Base-by-base conservation (phyloP, 495 filamentous ascomycete genomes). In the Lindgomyces ingoldianus region DNA sequence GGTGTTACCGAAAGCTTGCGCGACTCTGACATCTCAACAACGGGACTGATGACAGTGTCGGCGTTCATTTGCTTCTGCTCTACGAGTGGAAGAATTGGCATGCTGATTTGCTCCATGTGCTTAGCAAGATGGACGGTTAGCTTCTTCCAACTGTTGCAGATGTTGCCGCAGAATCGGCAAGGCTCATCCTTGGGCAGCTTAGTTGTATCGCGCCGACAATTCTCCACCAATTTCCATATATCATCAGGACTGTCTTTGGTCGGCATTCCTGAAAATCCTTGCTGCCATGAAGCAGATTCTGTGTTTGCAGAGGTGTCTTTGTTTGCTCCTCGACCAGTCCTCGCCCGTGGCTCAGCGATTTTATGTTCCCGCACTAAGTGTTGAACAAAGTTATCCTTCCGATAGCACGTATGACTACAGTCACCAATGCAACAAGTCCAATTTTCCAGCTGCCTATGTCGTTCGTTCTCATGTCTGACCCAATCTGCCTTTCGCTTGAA, bases 401-500 rank as follows among this genome's bases (percentile, higher is more conserved):
- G 87, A 72, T 87, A 95, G 77, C 93, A 98, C 9, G 81, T 84
- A 72, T 97, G 93, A 4, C 76, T 80, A 75, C 93, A 97, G 57
- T 95, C 93, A 1, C 84, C 80, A 36, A 89, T 81, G 30, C 89
- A 85, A 73, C 93, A 98, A 25, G 81, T 85, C 93, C 93, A 98
- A 87, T 90, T 94, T 69, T 96, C 93, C 6, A 96, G 79, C 52
- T 96, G 91, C 30, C 93, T 86, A 72, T 98, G 93, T 57, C 88
- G 86, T 75, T 98, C 93, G 69, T 91, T 96, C 74, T 98, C 93
- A 69, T 98, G 93, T 29, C 93, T 83, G 25, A 98, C 92, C 93
- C 93, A 98, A 72, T 98, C 93, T 18, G 93, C 93, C 76, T 98
- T 98, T 42, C 93, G 84, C 76, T 98, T 98, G 80, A 97, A 98